Evolutionary conservation across 2,329 filamentous ascomycete genomes (phyloP).

Genomic region (Talaromyces sp.): DNA sequence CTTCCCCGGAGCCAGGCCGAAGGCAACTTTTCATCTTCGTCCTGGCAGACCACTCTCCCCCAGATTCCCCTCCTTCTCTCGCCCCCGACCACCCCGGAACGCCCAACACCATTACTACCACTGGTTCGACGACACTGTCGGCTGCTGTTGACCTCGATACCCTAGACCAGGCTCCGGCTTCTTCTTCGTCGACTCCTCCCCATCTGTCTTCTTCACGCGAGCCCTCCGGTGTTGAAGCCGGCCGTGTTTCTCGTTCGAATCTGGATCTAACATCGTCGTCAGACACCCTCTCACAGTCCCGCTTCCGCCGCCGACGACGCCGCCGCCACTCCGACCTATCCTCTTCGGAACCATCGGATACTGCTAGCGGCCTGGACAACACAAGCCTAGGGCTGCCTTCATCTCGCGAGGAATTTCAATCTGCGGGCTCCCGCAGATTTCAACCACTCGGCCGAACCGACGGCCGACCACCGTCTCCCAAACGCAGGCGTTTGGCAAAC

Average conservation of each 20-base stretch:
- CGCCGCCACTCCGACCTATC: conserved; percentile 19
- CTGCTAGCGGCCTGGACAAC: conserved; percentile 14
- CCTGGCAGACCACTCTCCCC: conserved; percentile 66
- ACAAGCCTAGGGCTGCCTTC: conserved; percentile 18
- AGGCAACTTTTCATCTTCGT: conserved; percentile 51
- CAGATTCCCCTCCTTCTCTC: conserved; percentile 57
- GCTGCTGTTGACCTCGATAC: neutral
- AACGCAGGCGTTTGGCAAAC: conserved; percentile 55
- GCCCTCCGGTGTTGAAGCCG: conserved; percentile 11
- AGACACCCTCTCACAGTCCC: conserved; percentile 13
- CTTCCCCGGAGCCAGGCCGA: conserved; percentile 36
- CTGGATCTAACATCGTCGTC: conserved; percentile 10
- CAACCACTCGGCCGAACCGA: conserved; percentile 22
- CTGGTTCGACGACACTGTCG: conserved; percentile 20
- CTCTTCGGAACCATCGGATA: conserved; percentile 19
- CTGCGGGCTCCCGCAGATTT: conserved; percentile 17
- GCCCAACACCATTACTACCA: conserved; percentile 48
- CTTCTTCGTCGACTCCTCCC: conserved; percentile 17
- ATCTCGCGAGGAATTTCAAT: conserved; percentile 21
- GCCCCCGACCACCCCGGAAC: conserved; percentile 62
- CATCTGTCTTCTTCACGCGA: conserved; percentile 17
- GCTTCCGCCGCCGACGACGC: conserved; percentile 23
- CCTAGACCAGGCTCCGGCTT: neutral
- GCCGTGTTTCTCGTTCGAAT: conserved; percentile 10
- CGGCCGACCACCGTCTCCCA: conserved; percentile 38